Conservation (phyloP, 108 stramenopile species). For the Nitzschia palea region DNA sequence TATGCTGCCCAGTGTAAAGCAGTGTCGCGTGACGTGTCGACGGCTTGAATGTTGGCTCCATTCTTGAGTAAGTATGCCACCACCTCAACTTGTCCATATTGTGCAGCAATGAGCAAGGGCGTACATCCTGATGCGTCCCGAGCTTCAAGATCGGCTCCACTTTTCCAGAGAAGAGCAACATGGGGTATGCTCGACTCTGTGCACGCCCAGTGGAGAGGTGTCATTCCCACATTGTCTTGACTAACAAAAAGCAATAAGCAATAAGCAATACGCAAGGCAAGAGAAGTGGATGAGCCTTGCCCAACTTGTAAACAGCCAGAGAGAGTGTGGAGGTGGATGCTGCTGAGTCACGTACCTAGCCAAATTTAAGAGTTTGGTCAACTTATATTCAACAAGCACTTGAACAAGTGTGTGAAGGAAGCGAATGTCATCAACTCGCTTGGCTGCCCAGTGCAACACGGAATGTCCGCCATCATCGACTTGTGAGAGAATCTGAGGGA, state of each 20-base stretch:
- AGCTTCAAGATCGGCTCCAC: slow-evolving; percentile 61
- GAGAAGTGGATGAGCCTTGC: too few relatives aligned
- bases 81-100: slow-evolving; percentile 93
- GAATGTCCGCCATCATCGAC: slow-evolving; percentile 80
- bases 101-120: slow-evolving; percentile 89
- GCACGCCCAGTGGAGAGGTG: slow-evolving; percentile 94
- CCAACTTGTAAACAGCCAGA: not conserved
- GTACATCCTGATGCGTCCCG: slow-evolving; percentile 84
- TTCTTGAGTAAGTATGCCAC: slow-evolving; percentile 82
- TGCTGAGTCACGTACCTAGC: slow-evolving; percentile 11
- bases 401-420: slow-evolving; percentile 64
- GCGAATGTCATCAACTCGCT: slow-evolving; percentile 77
- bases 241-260: not conserved
- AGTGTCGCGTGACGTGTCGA: slow-evolving; percentile 85
- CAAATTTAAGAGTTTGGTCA: slow-evolving; percentile 15
- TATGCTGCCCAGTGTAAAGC: slow-evolving; percentile 97
- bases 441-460: slow-evolving; percentile 93
- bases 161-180: slow-evolving; percentile 65
- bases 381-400: slow-evolving; percentile 30
- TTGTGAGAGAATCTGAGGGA: slow-evolving; percentile 33
- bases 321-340: not conserved
- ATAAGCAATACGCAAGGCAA: not conserved
- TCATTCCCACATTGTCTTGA: slow-evolving; percentile 86
- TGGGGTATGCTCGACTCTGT: slow-evolving; percentile 87
- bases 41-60: slow-evolving; percentile 75